Percentiles rank a stretch among this genome's conserved stretches.
Evolutionary conservation across 108 stramenopile species (phyloP).

Genomic region (Nannochloropsis gaditana): DNA sequence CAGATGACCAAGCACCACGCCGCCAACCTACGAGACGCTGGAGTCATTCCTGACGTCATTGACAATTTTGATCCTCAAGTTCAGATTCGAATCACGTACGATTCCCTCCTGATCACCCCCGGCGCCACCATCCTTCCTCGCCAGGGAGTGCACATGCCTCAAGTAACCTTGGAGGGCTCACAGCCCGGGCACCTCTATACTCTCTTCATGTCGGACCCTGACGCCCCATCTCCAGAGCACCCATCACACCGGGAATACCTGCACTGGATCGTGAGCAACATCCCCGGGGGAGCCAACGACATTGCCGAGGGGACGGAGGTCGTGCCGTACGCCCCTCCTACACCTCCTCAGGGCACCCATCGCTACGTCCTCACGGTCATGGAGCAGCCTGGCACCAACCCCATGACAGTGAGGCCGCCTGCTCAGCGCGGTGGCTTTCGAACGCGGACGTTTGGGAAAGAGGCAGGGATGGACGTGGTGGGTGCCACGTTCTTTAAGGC

Average conservation of each 20-base stretch:
- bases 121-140: neutral
- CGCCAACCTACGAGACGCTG: neutral
- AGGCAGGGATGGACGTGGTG: neutral
- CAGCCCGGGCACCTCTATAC: neutral
- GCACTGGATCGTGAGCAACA: constrained; percentile 20
- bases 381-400: neutral
- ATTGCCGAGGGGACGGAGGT: constrained; percentile 14
- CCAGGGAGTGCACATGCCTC: constrained; percentile 1
- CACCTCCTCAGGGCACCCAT: neutral
- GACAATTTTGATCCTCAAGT: neutral
- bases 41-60: neutral
- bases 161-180: neutral
- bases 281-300: neutral
- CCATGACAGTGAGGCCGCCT: neutral
- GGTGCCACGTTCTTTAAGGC: neutral
- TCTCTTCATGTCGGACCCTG: constrained; percentile 25
- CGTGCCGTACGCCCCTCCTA: neutral
- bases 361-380: neutral
- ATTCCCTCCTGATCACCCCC: neutral
- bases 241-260: constrained; percentile 16
- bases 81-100: neutral
- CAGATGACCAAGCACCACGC: neutral
- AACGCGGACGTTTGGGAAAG: neutral
- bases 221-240: neutral
- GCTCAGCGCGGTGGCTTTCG: neutral